These are phyloP conservation scores for Sarocladiaceae sp. DNA, from an alignment of 2,329 filamentous ascomycete species.

Conservation along the genomic window DNA sequence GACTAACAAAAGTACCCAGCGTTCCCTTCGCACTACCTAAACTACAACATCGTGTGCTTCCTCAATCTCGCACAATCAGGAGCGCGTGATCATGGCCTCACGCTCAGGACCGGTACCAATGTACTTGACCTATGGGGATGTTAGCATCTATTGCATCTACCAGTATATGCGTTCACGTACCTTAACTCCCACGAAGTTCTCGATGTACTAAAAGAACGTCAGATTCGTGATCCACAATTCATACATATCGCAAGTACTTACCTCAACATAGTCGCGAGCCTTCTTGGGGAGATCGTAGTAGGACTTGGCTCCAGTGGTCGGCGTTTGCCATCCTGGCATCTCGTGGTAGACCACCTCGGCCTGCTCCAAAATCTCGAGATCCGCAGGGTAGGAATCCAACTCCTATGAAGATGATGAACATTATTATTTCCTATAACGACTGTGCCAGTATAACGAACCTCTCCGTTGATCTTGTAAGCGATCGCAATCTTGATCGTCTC, in stretches of 20 bases:
- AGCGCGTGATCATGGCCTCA: conserved; percentile 53
- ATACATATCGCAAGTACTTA: too few species aligned
- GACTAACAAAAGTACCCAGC: too few species aligned
- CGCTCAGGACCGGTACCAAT: conserved; percentile 61
- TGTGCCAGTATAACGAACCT: conserved; percentile 14
- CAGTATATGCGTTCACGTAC: conserved; percentile 13
- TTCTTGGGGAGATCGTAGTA: conserved; percentile 58
- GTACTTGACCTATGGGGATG: conserved; percentile 41
- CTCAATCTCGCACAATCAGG: not conserved
- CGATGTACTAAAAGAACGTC: too few species aligned
- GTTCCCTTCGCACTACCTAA: too few species aligned
- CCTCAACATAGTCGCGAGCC: conserved; percentile 58
- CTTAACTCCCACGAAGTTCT: too few species aligned
- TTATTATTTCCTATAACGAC: not conserved
- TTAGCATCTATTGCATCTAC: conserved; percentile 13
- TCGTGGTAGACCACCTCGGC: conserved; percentile 63
- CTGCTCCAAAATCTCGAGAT: conserved; percentile 49
- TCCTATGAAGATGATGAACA: conserved; percentile 19
- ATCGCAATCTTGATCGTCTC: conserved; percentile 67
- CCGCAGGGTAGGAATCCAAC: conserved; percentile 58
- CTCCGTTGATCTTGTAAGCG: conserved; percentile 50
- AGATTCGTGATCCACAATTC: too few species aligned
- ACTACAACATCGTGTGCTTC: too few species aligned
- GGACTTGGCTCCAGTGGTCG: conserved; percentile 52
- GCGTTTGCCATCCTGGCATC: conserved; percentile 61